Percentiles rank a stretch among this genome's conserved stretches.
Evolutionary conservation across 345 rosid species (phyloP).

Genomic region (Dimocarpus longan): DNA sequence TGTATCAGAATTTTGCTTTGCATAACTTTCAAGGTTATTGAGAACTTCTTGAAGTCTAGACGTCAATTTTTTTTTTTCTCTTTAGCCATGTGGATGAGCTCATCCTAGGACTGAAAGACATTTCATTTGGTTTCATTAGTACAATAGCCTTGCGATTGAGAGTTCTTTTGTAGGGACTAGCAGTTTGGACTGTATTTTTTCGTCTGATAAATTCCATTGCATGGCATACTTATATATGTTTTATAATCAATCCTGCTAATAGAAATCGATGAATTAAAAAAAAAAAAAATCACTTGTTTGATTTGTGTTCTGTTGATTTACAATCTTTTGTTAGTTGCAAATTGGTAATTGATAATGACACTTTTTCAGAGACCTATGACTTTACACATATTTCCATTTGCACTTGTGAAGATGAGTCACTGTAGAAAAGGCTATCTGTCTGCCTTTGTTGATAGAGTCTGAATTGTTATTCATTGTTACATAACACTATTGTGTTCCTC

Average conservation of each 20-base stretch:
- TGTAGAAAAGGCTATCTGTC: not conserved
- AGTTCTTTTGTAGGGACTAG: not conserved
- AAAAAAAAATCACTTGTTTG: not conserved
- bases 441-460: not conserved
- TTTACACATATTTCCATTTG: not conserved
- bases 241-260: not conserved
- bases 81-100: not conserved
- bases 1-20: no score
- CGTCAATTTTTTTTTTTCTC: not conserved
- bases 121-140: constrained; percentile 1
- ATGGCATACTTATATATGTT: no score
- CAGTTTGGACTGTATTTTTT: not conserved
- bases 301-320: not conserved
- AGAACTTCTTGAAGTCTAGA: not conserved
- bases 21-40: not conserved
- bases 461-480: not conserved
- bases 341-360: not conserved
- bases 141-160: not conserved
- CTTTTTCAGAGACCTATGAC: not conserved
- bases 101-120: not conserved
- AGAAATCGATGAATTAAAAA: not conserved
- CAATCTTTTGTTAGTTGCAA: not conserved
- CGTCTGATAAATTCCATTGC: not conserved
- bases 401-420: not conserved
- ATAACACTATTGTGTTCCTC: not conserved